Evolutionary conservation across 2,329 filamentous ascomycete genomes (phyloP), one percentile per base, ranked within the genome.

Genomic region (Botrytis tulipae): DNA sequence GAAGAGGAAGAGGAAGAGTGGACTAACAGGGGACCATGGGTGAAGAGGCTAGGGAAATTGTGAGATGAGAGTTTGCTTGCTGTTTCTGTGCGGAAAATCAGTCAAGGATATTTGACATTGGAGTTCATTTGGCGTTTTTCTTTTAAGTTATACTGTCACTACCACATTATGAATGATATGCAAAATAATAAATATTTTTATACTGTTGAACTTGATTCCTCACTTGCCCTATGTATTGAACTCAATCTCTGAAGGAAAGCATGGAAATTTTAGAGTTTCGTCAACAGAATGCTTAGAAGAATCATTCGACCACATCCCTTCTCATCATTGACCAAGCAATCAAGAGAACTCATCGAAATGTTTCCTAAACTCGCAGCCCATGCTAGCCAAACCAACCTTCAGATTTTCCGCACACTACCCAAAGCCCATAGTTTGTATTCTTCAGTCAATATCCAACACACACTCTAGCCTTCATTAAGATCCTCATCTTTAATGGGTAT

Each of bases 11-110:
- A 37, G 18, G 54, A 32, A 22, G 70, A 71, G 35, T 66, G 44
- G 60, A 66, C 70, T 12, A 68, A 68, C 5, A 57, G 48, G n/a
- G 66, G 66, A 42, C 66, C 66, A 1, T 68, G 66, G 48, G n/a
- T 25, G 25, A 68, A 68, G n/a, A 57, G 18, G 7, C n/a, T 70
- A 22, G 40, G 54, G 2, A 70, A 29, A 12, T 5, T 44, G 29
- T 60, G 29, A 70, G 37, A 29, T 32, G 37, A 3, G 18, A 35
- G 37, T 16, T 29, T 42, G 7, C 0, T 32, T 42, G 7, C 4
- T 25, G 12, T 29, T 25, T 42, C 29, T 3, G 12, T 35, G 51
- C 12, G 25, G 32, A 4, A 54, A 40, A n/a, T 12, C 10, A 40
- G 35, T 18, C 18, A 2, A 14, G 32, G 9, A 18, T 18, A 63